Base-by-base conservation (phyloP, 805 yeast genomes). In the Candida pseudofarinosa region DNA sequence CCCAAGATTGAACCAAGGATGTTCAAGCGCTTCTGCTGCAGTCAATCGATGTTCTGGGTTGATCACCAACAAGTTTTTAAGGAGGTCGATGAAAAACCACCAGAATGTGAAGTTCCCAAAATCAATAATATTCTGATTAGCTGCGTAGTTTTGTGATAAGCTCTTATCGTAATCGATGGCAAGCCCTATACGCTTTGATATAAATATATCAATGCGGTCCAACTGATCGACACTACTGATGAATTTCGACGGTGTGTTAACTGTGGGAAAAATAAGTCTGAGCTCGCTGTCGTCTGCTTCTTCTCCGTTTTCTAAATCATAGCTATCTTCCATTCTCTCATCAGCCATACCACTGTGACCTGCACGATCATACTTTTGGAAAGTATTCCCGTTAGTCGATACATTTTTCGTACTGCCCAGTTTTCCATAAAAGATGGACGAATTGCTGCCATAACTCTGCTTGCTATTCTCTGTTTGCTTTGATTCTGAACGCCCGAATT, bases 21-120 rank as follows among this genome's bases (percentile, higher is more conserved):
- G 75, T 23, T 64, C 61, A 53, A 71, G 54, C 4, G 75, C 74
- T 33, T 69, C 74, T 32, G 52, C 52, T 6, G 75, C 75, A 2
- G 65, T 60, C 38, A 71, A 53, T 39, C 76, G 50, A 28, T 66
- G 62, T 15, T 55, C 48, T 1, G 75, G 75, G 40, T 67, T 59
- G 4, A 71, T 61, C 28, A 68, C 61, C 43, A 71, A 65, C 41
- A 71, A 53, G 45, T 68, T 66, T 26, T 57, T 54, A 19, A 70
- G 53, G 39, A 71, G 55, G 44, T 71, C 75, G 37, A 71, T 65
- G 60, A 89, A 89, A 63, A 76, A 77, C 70, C 78, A 85, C 97
- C 97, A 90, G 62, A 88, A 88, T 36, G 79, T 73, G 58, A 84
- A 84, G 43, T 81, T 79, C 35, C 84, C 85, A 53, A 71, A 71